phyloP scores from a whole-genome alignment of 2,329 filamentous ascomycete genomes.

The Diaporthe caulivora region DNA sequence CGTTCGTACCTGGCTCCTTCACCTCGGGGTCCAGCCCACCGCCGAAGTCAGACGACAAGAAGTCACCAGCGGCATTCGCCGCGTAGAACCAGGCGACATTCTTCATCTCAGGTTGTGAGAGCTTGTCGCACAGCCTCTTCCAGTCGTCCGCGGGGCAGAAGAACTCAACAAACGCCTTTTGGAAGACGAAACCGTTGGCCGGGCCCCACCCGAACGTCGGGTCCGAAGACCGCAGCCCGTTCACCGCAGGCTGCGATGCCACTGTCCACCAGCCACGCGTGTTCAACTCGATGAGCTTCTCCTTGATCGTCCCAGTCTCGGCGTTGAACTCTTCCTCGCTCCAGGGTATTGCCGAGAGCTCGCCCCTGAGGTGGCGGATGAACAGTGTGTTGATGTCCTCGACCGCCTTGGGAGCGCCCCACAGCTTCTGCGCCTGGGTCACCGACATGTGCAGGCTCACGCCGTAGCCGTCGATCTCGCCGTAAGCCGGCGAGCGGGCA shows the following conservation, averaged over 20 bases:
- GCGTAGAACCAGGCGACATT: slow-evolving; percentile 89
- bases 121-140: slow-evolving; percentile 71
- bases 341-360: slow-evolving; percentile 89
- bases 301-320: slow-evolving; percentile 85
- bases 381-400: slow-evolving; percentile 86
- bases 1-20: slow-evolving; percentile 77
- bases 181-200: slow-evolving; percentile 92
- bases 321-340: slow-evolving; percentile 88
- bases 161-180: slow-evolving; percentile 98
- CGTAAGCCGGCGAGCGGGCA: slow-evolving; percentile 91
- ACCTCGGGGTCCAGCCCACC: slow-evolving; percentile 42
- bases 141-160: slow-evolving; percentile 86
- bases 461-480: slow-evolving; percentile 98
- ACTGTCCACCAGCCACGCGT: slow-evolving; percentile 93
- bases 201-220: slow-evolving; percentile 94
- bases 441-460: slow-evolving; percentile 93
- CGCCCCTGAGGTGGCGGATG: slow-evolving; percentile 82
- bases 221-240: slow-evolving; percentile 83
- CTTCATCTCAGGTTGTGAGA: slow-evolving; percentile 69
- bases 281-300: slow-evolving; percentile 82
- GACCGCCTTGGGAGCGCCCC: slow-evolving; percentile 80
- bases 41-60: slow-evolving; percentile 74
- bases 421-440: slow-evolving; percentile 84
- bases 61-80: slow-evolving; percentile 81
- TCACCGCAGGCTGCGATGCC: slow-evolving; percentile 93